These are phyloP conservation scores for Dictyophora rubrovolvata DNA, from an alignment of 768 basidiomycete species.

Conservation along the genomic window DNA sequence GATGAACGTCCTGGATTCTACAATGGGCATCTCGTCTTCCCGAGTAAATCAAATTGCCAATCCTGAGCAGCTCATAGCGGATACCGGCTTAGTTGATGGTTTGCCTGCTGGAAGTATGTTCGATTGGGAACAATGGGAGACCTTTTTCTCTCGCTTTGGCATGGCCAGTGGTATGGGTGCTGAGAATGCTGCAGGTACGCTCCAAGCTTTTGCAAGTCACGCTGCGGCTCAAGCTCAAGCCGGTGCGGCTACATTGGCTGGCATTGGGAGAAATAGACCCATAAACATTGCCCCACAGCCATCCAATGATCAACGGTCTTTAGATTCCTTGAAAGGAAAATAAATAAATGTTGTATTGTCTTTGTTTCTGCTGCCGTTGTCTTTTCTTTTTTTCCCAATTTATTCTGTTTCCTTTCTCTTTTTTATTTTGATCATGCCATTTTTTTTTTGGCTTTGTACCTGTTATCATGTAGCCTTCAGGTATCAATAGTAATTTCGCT, in stretches of 20 bases:
- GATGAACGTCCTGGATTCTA: conserved; percentile 57
- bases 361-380: no score
- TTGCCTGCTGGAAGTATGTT: conserved; percentile 72
- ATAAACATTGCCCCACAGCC: background rate
- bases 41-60: conserved; percentile 36
- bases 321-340: background rate
- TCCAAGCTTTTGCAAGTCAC: background rate
- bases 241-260: background rate
- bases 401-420: no score
- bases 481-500: no score
- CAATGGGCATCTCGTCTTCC: background rate
- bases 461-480: no score
- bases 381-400: no score
- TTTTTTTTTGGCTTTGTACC: no score
- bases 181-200: background rate
- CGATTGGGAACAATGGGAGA: conserved; percentile 84
- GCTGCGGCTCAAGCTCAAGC: background rate
- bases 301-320: background rate
- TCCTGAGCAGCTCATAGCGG: conserved; percentile 54
- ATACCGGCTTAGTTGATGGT: conserved; percentile 63
- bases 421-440: no score
- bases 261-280: background rate
- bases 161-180: background rate
- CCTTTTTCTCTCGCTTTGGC: conserved; percentile 58
- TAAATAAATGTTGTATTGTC: background rate